A percentile compares a stretch with the other conserved stretches of the same genome.
phyloP scores from a whole-genome alignment of 2,329 filamentous ascomycete genomes.

The Alternaria ventricosa region DNA sequence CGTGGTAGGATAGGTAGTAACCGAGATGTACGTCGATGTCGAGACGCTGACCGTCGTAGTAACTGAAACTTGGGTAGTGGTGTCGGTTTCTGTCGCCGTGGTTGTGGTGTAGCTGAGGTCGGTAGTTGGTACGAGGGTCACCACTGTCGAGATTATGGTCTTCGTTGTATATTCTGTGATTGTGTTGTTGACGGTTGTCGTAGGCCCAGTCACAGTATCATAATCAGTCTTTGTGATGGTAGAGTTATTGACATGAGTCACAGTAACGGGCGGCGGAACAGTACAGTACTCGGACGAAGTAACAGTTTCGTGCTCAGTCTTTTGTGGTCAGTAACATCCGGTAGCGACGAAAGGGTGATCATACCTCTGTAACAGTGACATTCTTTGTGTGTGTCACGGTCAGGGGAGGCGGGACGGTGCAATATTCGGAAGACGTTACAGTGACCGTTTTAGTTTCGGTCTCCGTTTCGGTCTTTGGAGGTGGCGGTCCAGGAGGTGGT shows the following conservation, averaged over 20 bases:
- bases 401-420: not conserved
- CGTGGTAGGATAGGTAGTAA: conserved; percentile 10
- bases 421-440: not conserved
- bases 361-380: not conserved
- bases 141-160: conserved; percentile 24
- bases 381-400: conserved; percentile 2
- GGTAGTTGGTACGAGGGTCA: conserved; percentile 29
- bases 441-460: not conserved
- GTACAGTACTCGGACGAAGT: not conserved
- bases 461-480: not conserved
- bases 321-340: not conserved
- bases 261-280: not conserved
- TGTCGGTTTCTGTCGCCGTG: conserved; percentile 13
- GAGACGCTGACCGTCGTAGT: conserved; percentile 25
- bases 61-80: conserved; percentile 18
- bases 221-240: conserved; percentile 13
- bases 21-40: conserved; percentile 23
- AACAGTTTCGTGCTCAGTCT: not conserved
- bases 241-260: conserved; percentile 4
- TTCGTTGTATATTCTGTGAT: conserved; percentile 16
- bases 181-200: conserved; percentile 17
- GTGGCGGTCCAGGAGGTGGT: not conserved
- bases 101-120: conserved; percentile 16
- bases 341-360: not conserved
- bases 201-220: conserved; percentile 3